Conservation (phyloP, 179 eudicot genomes). For the Patellifolia procumbens region DNA sequence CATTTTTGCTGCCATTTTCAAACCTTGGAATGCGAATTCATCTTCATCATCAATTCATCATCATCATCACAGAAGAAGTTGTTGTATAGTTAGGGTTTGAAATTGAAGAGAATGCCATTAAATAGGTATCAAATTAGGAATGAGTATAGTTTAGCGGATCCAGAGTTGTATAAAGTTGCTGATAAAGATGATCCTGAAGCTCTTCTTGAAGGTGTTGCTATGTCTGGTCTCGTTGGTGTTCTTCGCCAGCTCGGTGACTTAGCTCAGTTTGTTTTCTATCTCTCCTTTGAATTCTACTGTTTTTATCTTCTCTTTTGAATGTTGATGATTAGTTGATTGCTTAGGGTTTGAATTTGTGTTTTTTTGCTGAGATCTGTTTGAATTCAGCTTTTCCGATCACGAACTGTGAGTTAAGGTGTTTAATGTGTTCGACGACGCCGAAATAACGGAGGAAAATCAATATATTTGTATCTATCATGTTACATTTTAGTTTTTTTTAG, state of each 20-base stretch:
- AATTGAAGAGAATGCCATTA: constrained; percentile 61
- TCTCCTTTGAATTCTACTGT: neutral
- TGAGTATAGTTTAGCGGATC: constrained; percentile 88
- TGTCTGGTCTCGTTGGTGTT: constrained; percentile 97
- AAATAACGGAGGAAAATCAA: too few relatives aligned
- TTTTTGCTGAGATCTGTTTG: constrained; percentile 40
- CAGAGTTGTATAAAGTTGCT: constrained; percentile 84
- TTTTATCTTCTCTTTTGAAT: neutral
- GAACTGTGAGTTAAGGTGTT: too few relatives aligned
- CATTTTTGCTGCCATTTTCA: constrained; percentile 7
- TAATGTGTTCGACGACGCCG: too few relatives aligned
- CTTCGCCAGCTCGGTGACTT: constrained; percentile 98
- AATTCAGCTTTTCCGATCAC: constrained; percentile 9
- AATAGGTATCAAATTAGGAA: constrained; percentile 70
- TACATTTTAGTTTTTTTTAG: too few relatives aligned
- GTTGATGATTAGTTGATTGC: constrained; percentile 4
- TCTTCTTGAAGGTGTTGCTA: constrained; percentile 90
- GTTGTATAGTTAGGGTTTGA: constrained; percentile 26
- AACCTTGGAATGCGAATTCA: constrained; percentile 24
- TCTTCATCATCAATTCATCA: neutral
- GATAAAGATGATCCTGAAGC: constrained; percentile 98
- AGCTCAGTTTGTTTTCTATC: constrained; percentile 60
- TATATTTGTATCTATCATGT: too few relatives aligned
- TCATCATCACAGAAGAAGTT: neutral
- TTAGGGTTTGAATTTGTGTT: constrained; percentile 18